phyloP scores from a whole-genome alignment of 2,329 filamentous ascomycete genomes.

The Volutella citrinella region DNA sequence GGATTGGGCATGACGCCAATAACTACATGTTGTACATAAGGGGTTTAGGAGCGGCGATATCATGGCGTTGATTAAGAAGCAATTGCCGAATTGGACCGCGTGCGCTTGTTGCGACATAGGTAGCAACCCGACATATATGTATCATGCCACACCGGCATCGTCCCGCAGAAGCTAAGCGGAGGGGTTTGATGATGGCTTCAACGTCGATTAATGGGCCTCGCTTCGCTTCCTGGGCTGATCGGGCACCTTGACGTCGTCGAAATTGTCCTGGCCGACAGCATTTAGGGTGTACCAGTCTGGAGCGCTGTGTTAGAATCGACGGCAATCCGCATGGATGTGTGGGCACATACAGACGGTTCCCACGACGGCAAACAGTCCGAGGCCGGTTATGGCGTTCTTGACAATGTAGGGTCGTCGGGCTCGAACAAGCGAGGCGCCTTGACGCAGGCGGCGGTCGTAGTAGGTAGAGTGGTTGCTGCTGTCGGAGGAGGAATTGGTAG shows the following conservation, averaged over 20 bases:
- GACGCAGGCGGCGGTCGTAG: conserved; percentile 84
- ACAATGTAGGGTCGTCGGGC: conserved; percentile 88
- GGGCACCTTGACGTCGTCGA: conserved; percentile 91
- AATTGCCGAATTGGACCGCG: conserved; percentile 17
- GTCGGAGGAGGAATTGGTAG: conserved; percentile 17
- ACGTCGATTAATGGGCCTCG: not conserved
- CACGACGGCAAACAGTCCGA: conserved; percentile 72
- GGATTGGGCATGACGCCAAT: conserved; percentile 15
- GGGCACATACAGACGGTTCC: conserved; percentile 86
- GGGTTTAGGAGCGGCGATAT: conserved; percentile 10
- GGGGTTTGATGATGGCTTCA: no score
- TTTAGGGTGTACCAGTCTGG: conserved; percentile 64
- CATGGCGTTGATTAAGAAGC: conserved; percentile 15
- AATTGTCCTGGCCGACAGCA: conserved; percentile 93
- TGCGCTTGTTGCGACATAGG: conserved; percentile 10
- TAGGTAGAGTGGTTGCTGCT: conserved; percentile 64
- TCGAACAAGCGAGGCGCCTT: conserved; percentile 84
- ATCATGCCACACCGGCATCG: no score
- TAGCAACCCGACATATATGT: no score
- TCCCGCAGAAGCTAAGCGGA: no score
- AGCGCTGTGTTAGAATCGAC: no score
- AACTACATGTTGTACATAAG: conserved; percentile 21
- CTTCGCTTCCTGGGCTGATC: conserved; percentile 59
- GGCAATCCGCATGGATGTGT: no score
- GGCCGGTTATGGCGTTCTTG: conserved; percentile 81